phyloP scores from a whole-genome alignment of 2,329 filamentous ascomycete species.

The Chrysoporthe puriensis region DNA sequence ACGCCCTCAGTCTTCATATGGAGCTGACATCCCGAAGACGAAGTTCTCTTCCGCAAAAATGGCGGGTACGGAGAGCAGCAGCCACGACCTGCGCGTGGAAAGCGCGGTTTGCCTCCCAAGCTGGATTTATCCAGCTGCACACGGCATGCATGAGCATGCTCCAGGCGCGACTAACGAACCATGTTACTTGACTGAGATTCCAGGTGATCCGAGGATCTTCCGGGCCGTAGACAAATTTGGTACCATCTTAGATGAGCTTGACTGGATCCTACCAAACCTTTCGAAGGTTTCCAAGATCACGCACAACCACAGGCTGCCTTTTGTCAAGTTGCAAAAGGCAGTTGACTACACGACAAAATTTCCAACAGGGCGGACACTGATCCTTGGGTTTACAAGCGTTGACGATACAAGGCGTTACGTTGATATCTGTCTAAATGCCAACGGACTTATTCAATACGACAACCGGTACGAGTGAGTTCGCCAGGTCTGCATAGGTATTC shows the following conservation, averaged over 20 bases:
- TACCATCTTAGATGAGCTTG: conserved; percentile 4
- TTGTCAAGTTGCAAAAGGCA: conserved; percentile 14
- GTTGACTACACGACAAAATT: background rate
- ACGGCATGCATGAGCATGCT: background rate
- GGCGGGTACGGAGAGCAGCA: background rate
- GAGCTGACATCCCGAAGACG: conserved; percentile 18
- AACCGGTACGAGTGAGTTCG: conserved; percentile 13
- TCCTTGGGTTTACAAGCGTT: conserved; percentile 20
- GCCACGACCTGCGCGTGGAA: conserved; percentile 3
- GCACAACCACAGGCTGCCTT: background rate
- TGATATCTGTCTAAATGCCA: background rate
- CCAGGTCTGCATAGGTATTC: too few species aligned
- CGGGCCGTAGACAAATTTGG: conserved; percentile 6
- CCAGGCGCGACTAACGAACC: conserved; percentile 3
- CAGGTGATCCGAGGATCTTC: background rate
- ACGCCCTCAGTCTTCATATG: background rate
- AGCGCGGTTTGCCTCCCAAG: conserved; percentile 22
- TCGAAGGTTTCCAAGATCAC: conserved; percentile 5
- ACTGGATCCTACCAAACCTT: conserved; percentile 21
- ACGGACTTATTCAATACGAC: background rate
- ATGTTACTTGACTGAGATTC: conserved; percentile 1
- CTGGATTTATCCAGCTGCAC: conserved; percentile 12
- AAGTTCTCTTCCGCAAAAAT: background rate
- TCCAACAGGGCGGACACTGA: conserved; percentile 10
- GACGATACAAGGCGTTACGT: conserved; percentile 18